phyloP scores from a whole-genome alignment of 139 green algal species.

The Edaphochlamys debaryana region DNA sequence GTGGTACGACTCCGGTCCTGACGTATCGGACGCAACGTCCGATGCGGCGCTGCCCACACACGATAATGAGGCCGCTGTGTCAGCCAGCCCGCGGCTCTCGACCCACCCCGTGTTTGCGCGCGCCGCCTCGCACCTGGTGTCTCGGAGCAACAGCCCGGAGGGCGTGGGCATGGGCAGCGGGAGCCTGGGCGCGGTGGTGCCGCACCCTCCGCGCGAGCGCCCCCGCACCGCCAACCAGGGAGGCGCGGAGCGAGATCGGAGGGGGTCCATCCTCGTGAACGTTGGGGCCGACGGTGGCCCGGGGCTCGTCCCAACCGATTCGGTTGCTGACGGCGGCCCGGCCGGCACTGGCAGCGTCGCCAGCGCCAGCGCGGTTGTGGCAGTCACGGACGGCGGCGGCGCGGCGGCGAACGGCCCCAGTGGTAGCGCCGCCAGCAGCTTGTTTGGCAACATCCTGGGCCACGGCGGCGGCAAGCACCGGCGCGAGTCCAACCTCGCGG shows the following conservation, averaged over 20 bases:
- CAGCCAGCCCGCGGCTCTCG: neutral
- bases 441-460: too few species aligned
- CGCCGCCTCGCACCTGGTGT: neutral
- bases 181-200: neutral
- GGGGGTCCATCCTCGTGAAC: too few species aligned
- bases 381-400: neutral
- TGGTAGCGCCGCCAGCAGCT: neutral
- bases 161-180: neutral
- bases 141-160: conserved; percentile 8
- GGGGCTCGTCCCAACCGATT: too few species aligned
- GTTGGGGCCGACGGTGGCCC: too few species aligned
- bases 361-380: too few species aligned
- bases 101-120: conserved; percentile 10
- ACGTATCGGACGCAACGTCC: conserved; percentile 18
- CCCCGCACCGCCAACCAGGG: too few species aligned
- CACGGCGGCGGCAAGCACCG: neutral
- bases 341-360: too few species aligned
- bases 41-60: conserved; percentile 32
- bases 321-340: too few species aligned
- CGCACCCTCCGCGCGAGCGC: too few species aligned
- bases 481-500: neutral
- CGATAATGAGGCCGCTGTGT: conserved; percentile 11
- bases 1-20: conserved; percentile 32
- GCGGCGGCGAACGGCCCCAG: neutral
- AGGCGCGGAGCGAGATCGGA: too few species aligned